These are phyloP conservation scores for Ceratocystis papillata DNA, from an alignment of 2,329 filamentous ascomycete genomes.

Conservation along the genomic window DNA sequence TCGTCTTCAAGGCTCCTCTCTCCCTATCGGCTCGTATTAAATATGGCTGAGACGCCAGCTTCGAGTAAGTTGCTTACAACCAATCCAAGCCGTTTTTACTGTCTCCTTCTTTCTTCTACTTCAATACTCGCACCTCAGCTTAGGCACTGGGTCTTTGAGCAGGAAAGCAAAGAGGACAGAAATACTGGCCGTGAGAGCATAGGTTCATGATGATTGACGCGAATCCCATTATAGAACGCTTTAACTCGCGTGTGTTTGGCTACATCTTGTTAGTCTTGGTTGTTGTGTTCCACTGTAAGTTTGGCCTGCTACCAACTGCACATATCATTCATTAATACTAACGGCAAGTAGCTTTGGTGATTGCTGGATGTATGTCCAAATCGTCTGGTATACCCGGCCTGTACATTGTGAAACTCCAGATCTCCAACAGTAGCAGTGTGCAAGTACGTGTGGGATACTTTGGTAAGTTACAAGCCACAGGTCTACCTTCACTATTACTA, in stretches of 20 bases:
- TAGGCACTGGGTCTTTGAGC: not conserved
- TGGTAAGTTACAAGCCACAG: constrained; percentile 17
- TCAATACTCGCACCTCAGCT: not conserved
- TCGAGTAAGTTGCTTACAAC: constrained; percentile 20
- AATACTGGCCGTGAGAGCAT: not conserved
- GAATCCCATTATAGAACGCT: constrained; percentile 20
- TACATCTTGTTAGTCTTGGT: constrained; percentile 23
- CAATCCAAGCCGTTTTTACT: not conserved
- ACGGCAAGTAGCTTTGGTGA: constrained; percentile 13
- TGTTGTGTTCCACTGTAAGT: constrained; percentile 24
- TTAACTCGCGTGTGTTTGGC: constrained; percentile 24
- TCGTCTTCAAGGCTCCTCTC: not conserved
- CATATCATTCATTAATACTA: not conserved
- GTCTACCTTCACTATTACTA: not conserved
- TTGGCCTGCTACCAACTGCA: not conserved
- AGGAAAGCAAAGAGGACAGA: not conserved
- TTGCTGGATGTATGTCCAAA: constrained; percentile 25
- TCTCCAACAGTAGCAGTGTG: constrained; percentile 13
- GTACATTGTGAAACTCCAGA: constrained; percentile 22
- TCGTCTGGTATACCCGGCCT: constrained; percentile 22
- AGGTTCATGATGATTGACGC: constrained; percentile 19
- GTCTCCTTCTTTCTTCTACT: not conserved
- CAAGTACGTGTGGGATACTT: constrained; percentile 24
- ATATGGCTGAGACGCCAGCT: constrained; percentile 24
- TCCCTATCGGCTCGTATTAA: constrained; percentile 12